Percentiles rank a stretch among this genome's conserved stretches.
These are phyloP conservation scores for Pholiota microspora DNA, from an alignment of 768 basidiomycete species.

Conservation along the genomic window DNA sequence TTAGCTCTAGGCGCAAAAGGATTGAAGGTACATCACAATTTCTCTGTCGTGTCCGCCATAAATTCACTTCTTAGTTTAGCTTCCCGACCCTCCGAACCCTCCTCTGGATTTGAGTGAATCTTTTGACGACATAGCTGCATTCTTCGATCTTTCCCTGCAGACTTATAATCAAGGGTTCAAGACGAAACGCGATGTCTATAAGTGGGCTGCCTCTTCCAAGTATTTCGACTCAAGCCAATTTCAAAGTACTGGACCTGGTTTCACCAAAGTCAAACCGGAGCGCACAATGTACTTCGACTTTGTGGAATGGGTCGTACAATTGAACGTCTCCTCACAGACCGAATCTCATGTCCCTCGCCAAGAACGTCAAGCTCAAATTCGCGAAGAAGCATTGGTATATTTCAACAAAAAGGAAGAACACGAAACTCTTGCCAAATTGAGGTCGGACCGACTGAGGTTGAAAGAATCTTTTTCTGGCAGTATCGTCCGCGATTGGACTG, in stretches of 20 bases:
- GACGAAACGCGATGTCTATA: constrained; percentile 51
- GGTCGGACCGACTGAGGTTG: constrained; percentile 27
- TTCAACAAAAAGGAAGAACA: constrained; percentile 53
- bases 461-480: constrained; percentile 49
- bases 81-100: constrained; percentile 39
- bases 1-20: constrained; percentile 52
- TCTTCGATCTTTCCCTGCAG: constrained; percentile 56
- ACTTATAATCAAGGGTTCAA: constrained; percentile 52
- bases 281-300: constrained; percentile 64
- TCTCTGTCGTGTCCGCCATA: background rate
- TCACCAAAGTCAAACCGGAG: constrained; percentile 40
- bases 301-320: constrained; percentile 41
- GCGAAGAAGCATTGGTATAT: constrained; percentile 45
- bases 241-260: constrained; percentile 30
- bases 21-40: constrained; percentile 44
- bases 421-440: constrained; percentile 33
- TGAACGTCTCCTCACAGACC: background rate
- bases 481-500: constrained; percentile 54
- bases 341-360: constrained; percentile 5
- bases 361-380: constrained; percentile 23
- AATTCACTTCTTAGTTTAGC: constrained; percentile 17
- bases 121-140: constrained; percentile 48
- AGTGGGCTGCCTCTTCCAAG: constrained; percentile 55
- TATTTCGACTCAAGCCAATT: constrained; percentile 48
- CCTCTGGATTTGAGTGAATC: constrained; percentile 50